phyloP scores from a whole-genome alignment of 345 rosid genomes.

The Iberis pinnata region DNA sequence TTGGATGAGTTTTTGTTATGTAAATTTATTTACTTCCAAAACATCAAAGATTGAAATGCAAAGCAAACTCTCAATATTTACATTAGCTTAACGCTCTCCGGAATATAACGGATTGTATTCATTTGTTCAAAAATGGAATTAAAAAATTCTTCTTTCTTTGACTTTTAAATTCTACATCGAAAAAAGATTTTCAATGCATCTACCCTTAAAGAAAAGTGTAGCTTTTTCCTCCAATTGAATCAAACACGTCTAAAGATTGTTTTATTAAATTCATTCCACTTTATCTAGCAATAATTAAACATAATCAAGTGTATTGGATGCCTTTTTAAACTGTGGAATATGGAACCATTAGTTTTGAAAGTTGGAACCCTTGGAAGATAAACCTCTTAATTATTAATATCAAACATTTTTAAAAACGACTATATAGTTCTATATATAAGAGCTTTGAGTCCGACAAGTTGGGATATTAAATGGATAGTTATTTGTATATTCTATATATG shows the following conservation, averaged over 20 bases:
- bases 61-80: too few species aligned
- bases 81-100: too few species aligned
- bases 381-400: slow-evolving; percentile 7
- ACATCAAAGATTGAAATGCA: too few species aligned
- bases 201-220: slow-evolving; percentile 44
- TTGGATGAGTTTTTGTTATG: too few species aligned
- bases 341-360: slow-evolving; percentile 8
- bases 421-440: not conserved
- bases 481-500: slow-evolving; percentile 13
- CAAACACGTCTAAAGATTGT: slow-evolving; percentile 37
- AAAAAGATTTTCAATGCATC: slow-evolving; percentile 50
- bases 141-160: not conserved
- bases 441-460: slow-evolving; percentile 12
- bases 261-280: slow-evolving; percentile 32
- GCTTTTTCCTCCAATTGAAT: slow-evolving; percentile 30
- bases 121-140: not conserved
- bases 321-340: slow-evolving; percentile 3
- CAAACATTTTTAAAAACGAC: too few species aligned
- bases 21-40: too few species aligned
- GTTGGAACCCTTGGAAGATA: slow-evolving; percentile 5
- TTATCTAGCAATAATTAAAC: slow-evolving; percentile 12
- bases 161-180: slow-evolving; percentile 20
- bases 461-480: slow-evolving; percentile 26
- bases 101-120: not conserved
- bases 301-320: slow-evolving; percentile 7